Base-by-base conservation (phyloP, 805 yeast species). In the Kurtzmaniella cleridarum region DNA sequence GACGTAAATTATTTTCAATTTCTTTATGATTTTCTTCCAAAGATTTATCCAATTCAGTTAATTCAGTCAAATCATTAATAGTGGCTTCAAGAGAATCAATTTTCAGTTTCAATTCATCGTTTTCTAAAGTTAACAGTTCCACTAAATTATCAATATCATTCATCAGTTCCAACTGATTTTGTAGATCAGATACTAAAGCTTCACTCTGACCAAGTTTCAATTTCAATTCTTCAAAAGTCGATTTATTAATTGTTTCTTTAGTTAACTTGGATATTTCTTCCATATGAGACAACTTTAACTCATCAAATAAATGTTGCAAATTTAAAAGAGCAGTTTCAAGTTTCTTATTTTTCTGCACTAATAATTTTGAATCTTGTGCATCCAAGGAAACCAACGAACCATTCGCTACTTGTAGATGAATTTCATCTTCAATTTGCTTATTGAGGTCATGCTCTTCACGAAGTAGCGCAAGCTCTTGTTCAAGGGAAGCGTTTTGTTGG, bases 11-110 rank as follows among this genome's bases (percentile, higher is more conserved):
- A 3, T 44, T 41, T 42, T 77, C 80, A 0, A 73, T 57, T 16
- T 58, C 65, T 1, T 49, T 23, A 39, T 72, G 78, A 31, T 55
- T 59, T 9, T 65, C 67, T 39, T 78, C 81, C 24, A 79, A 55
- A 34, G 74, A 75, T 31, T 58, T 63, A 39, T 78, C 78, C 11
- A 79, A 50, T 24, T 64, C 68, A 40, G 71, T 73, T 26, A 79
- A 46, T 41, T 75, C 79, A 30, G 70, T 73, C 16, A 76, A 51
- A 16, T 75, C 79, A 1, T 57, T 50, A 0, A 79, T 50, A 2
- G 73, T 64, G 3, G 44, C 41, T 18, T 60, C 55, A n/a, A 76
- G 49, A 2, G 43, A 40, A 0, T 41, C 35, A 3, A 76, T 55
- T 32, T 65, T 56, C 3, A 50, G 51, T 7, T 44, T 46, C 2